Percentiles rank a stretch among this genome's conserved stretches.
Conservation (phyloP, 148 eudicot species). For the Vaccinium darrowii region DNA sequence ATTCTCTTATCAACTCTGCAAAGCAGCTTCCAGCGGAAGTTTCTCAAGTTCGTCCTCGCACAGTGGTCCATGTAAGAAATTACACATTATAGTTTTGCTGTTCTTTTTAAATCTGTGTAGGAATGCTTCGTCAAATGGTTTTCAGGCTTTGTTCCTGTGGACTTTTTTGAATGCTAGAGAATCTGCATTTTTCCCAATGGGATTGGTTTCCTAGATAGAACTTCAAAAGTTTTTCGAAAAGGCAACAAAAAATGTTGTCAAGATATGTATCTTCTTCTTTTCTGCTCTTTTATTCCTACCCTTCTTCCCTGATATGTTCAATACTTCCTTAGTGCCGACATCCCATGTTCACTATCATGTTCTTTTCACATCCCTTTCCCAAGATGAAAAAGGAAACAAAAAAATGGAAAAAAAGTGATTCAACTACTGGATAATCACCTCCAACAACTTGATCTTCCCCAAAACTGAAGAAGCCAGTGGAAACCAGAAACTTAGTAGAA, state of each 20-base stretch:
- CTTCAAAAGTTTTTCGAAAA: neutral
- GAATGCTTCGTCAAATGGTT: neutral
- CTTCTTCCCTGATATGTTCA: neutral
- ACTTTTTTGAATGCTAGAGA: neutral
- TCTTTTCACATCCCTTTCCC: neutral
- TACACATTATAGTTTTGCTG: neutral
- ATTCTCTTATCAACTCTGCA: slow-evolving; percentile 66
- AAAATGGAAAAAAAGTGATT: neutral
- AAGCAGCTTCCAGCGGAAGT: slow-evolving; percentile 64
- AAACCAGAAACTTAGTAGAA: neutral
- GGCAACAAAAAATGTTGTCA: neutral
- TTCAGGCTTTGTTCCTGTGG: neutral
- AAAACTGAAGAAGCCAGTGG: slow-evolving; percentile 4
- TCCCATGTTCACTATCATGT: neutral
- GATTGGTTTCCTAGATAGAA: neutral
- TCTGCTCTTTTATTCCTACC: neutral
- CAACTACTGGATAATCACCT: neutral
- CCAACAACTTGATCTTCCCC: neutral
- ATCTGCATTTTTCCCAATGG: neutral
- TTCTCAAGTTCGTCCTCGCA: slow-evolving; percentile 48
- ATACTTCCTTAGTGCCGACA: neutral
- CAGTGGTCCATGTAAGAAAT: slow-evolving; percentile 67
- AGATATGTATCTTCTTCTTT: neutral
- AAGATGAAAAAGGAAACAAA: neutral
- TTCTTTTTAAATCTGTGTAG: neutral